Evolutionary conservation across 148 eudicot genomes (phyloP).

Genomic region (Selenicereus undatus): DNA sequence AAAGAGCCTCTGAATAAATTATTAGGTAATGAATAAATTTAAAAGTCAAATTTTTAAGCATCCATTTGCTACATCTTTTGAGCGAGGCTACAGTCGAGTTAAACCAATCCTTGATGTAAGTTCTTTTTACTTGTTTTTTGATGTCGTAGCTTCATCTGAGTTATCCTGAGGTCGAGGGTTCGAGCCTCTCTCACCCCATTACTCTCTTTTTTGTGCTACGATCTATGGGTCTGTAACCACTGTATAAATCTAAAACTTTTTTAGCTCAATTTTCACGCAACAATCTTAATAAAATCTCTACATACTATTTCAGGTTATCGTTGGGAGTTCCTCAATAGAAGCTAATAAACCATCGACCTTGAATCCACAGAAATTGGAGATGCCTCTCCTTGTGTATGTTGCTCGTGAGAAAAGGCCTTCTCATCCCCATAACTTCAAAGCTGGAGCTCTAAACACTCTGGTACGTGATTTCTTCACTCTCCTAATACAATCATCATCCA

Average conservation of each 20-base stretch:
- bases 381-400: conserved; percentile 55
- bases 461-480: conserved; percentile 21
- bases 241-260: too few species aligned
- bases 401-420: conserved; percentile 53
- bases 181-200: neutral
- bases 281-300: too few species aligned
- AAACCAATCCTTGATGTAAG: too few species aligned
- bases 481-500: neutral
- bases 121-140: too few species aligned
- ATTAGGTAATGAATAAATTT: too few species aligned
- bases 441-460: conserved; percentile 62
- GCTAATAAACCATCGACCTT: neutral
- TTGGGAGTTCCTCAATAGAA: conserved; percentile 12
- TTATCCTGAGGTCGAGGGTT: neutral
- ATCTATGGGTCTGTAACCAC: too few species aligned
- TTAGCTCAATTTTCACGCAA: neutral
- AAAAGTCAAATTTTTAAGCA: too few species aligned
- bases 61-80: too few species aligned
- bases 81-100: too few species aligned
- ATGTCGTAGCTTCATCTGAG: neutral
- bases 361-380: conserved; percentile 1
- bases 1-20: too few species aligned
- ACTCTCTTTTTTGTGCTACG: too few species aligned
- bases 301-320: conserved; percentile 31
- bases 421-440: conserved; percentile 58